Base-by-base conservation (phyloP, 345 rosid species). In the Toxicodendron radicans region DNA sequence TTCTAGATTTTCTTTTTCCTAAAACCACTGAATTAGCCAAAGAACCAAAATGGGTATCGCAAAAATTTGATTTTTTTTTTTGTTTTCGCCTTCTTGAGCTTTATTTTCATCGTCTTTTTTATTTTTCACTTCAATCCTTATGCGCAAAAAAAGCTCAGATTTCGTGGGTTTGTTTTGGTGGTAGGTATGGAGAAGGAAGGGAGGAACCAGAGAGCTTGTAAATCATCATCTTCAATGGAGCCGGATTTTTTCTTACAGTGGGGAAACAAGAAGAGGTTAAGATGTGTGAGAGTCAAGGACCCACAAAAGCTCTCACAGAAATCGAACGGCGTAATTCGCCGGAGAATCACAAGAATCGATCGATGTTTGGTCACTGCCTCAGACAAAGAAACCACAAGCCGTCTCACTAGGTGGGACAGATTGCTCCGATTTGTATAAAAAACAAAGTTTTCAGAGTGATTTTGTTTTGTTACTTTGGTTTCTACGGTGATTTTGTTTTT, bases 201-300 rank as follows among this genome's bases (percentile, higher is more conserved):
- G 70, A 83, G 70, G 74, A 82, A 33, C 74, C 86, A 78, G 77
- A 80, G 81, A 78, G 61, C 78, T 18, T 79, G 77, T 70, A 84
- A 75, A 80, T 77, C 84, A 18, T 65, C 67, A 11, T 58, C 35
- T n/a, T 54, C 75, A 14, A 71, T 85, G 58, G 90, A 82, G 79
- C 85, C 88, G 9, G 88, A 89, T 16, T 72, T 89, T 61, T 77
- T 86, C 51, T 75, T 89, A 75, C 91, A 84, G 91, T 89, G 94
- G 94, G 94, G 94, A 27, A 87, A 84, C 73, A 82, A 85, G 73
- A 89, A 89, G 94, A 79, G 91, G 75, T 84, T 89, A 48, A 83
- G 94, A 86, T 89, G 94, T 76, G 91, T 89, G 9, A 84, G 94
- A 82, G 91, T 86, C 72, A 89, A 87, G 79, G 88, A 83, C 56